These are phyloP conservation scores for Cyclotella sp. DNA, from an alignment of 108 stramenopile species.

Conservation along the genomic window DNA sequence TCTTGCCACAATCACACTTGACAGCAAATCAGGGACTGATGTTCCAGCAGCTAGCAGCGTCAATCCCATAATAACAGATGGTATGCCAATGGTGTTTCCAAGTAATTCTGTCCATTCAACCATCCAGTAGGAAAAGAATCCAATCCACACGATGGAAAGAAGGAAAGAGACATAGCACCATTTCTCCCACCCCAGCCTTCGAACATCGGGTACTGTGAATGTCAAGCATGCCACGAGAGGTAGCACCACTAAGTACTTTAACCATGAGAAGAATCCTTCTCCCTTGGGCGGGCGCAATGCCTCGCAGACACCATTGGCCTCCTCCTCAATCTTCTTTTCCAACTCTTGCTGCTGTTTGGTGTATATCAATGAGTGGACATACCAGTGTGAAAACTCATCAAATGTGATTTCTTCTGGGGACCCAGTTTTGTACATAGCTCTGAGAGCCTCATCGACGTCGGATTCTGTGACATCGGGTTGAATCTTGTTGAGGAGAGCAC, in stretches of 20 bases:
- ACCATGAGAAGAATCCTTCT: conserved; percentile 42
- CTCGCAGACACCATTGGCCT: conserved; percentile 58
- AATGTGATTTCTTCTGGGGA: conserved; percentile 72
- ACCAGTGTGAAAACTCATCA: conserved; percentile 82
- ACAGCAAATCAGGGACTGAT: conserved; percentile 82
- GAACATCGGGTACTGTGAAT: conserved; percentile 83
- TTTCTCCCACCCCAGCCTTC: conserved; percentile 67
- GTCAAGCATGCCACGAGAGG: conserved; percentile 70
- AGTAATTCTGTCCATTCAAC: conserved; percentile 84
- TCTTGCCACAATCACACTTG: conserved; percentile 85
- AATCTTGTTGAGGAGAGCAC: conserved; percentile 57
- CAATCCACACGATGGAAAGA: conserved; percentile 88
- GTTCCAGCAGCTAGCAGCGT: conserved; percentile 89
- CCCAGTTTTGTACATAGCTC: conserved; percentile 67
- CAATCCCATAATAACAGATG: conserved; percentile 78
- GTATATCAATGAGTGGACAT: conserved; percentile 64
- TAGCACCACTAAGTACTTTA: conserved; percentile 65
- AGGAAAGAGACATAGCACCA: conserved; percentile 86
- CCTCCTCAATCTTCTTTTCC: conserved; percentile 70
- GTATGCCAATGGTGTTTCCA: conserved; percentile 83
- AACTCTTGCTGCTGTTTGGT: conserved; percentile 61
- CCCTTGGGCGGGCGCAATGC: conserved; percentile 58
- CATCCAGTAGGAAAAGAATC: conserved; percentile 84
- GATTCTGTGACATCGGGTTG: conserved; percentile 63
- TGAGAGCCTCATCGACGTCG: conserved; percentile 67